Conservation (phyloP, 1,284 basidiomycete species). For the Naganishia sp. region DNA sequence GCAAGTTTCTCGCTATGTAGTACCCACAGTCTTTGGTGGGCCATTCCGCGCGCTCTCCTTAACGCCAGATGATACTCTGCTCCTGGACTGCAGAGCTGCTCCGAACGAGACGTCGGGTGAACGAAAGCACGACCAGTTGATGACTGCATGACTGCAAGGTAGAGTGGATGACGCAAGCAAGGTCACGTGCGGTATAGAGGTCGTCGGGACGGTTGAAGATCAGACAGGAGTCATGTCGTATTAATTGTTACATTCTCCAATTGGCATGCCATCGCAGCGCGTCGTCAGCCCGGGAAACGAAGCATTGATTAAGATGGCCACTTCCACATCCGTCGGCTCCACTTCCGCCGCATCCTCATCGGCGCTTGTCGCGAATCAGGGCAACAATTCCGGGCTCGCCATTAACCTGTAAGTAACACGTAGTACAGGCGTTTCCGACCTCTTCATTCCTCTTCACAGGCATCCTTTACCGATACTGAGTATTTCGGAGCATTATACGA, state of each 20-base stretch:
- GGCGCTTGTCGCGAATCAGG: slow-evolving; percentile 21
- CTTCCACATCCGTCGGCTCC: background rate
- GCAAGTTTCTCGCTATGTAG: too few relatives aligned
- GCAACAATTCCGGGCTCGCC: slow-evolving; percentile 41
- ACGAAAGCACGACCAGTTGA: background rate
- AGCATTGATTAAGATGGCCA: slow-evolving; percentile 1
- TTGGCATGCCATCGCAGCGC: too few relatives aligned
- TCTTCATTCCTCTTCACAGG: background rate
- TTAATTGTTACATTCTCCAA: too few relatives aligned
- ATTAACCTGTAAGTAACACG: slow-evolving; percentile 45
- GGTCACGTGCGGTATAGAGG: slow-evolving; percentile 16
- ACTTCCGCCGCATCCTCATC: background rate
- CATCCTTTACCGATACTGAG: slow-evolving; percentile 93
- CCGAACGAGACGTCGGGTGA: too few relatives aligned
- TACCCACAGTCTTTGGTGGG: too few relatives aligned
- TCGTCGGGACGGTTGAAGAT: background rate
- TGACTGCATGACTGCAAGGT: background rate
- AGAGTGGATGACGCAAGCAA: slow-evolving; percentile 18
- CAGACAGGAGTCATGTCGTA: too few relatives aligned
- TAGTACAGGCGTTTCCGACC: background rate
- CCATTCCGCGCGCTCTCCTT: too few relatives aligned
- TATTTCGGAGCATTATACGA: slow-evolving; percentile 91
- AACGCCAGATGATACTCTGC: too few relatives aligned
- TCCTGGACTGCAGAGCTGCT: too few relatives aligned
- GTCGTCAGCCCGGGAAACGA: too few relatives aligned